A percentile compares a stretch with the other conserved stretches of the same genome.
Conservation (phyloP, 768 basidiomycete species). For the Suillus plorans region DNA sequence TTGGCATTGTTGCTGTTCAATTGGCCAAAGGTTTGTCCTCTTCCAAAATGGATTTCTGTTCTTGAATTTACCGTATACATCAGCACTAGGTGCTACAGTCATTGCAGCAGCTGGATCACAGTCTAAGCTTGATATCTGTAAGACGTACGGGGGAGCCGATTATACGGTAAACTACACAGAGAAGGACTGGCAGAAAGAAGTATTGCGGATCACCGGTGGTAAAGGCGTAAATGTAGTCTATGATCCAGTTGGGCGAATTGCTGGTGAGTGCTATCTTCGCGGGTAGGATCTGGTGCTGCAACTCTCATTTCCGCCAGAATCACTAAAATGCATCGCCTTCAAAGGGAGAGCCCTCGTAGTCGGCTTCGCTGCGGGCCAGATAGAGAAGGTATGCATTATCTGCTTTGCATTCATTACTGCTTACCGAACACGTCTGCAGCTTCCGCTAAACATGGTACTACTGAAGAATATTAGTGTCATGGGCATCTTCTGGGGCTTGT, state of each 20-base stretch:
- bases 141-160: slow-evolving; percentile 79
- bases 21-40: slow-evolving; percentile 75
- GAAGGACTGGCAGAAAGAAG: slow-evolving; percentile 86
- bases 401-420: not conserved
- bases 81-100: slow-evolving; percentile 88
- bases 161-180: slow-evolving; percentile 76
- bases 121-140: slow-evolving; percentile 78
- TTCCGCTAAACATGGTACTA: slow-evolving; percentile 80
- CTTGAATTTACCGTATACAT: not conserved
- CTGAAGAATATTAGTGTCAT: slow-evolving; percentile 84
- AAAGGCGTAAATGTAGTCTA: slow-evolving; percentile 86
- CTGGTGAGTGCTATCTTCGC: slow-evolving; percentile 39
- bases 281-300: not conserved
- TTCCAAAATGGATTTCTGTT: not conserved
- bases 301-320: slow-evolving; percentile 46
- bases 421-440: slow-evolving; percentile 37
- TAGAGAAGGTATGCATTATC: slow-evolving; percentile 20
- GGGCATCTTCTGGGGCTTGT: slow-evolving; percentile 88
- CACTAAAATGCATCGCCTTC: slow-evolving; percentile 91
- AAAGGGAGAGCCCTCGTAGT: slow-evolving; percentile 92
- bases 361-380: slow-evolving; percentile 49
- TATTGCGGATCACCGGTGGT: slow-evolving; percentile 77
- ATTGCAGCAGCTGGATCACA: slow-evolving; percentile 89
- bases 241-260: slow-evolving; percentile 82
- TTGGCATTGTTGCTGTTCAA: slow-evolving; percentile 90